Evolutionary conservation across 192 early-diverging fungal genomes (phyloP).

Genomic region (Rhizoclosmatium sp.): DNA sequence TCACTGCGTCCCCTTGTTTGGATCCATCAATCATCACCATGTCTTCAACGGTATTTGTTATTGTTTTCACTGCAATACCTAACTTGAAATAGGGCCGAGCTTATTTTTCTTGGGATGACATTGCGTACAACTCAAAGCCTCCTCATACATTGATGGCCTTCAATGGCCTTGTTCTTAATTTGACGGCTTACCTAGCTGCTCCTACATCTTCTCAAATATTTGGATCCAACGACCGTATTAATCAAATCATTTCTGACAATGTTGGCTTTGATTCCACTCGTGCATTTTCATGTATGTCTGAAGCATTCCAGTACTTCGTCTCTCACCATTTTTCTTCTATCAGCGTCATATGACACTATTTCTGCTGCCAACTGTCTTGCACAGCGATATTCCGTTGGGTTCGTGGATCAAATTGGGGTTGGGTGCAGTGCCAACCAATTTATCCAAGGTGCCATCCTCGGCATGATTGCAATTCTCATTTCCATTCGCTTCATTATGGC

Average conservation of each 20-base stretch:
- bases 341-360: slow-evolving; percentile 38
- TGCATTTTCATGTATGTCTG: slow-evolving; percentile 25
- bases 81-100: slow-evolving; percentile 22
- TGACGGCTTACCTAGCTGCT: slow-evolving; percentile 43
- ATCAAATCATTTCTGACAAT: slow-evolving; percentile 16
- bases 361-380: slow-evolving; percentile 47
- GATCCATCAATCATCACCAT: slow-evolving; percentile 3
- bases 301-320: too few relatives aligned
- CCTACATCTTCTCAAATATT: slow-evolving; percentile 16
- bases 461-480: slow-evolving; percentile 44
- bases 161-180: slow-evolving; percentile 57
- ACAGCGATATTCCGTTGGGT: slow-evolving; percentile 40
- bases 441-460: slow-evolving; percentile 43
- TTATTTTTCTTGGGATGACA: slow-evolving; percentile 53
- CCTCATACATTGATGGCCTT: slow-evolving; percentile 54
- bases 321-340: too few relatives aligned
- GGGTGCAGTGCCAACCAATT: slow-evolving; percentile 46
- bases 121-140: slow-evolving; percentile 25
- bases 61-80: neutral
- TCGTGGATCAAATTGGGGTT: slow-evolving; percentile 33
- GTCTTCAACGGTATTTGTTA: neutral
- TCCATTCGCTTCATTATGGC: slow-evolving; percentile 56
- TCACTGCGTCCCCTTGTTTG: neutral
- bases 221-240: slow-evolving; percentile 6
- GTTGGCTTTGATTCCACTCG: slow-evolving; percentile 50